Evolutionary conservation across 139 green algal species (phyloP), one percentile per base, ranked within the genome.

Genomic region (Parachlorella kessleri): DNA sequence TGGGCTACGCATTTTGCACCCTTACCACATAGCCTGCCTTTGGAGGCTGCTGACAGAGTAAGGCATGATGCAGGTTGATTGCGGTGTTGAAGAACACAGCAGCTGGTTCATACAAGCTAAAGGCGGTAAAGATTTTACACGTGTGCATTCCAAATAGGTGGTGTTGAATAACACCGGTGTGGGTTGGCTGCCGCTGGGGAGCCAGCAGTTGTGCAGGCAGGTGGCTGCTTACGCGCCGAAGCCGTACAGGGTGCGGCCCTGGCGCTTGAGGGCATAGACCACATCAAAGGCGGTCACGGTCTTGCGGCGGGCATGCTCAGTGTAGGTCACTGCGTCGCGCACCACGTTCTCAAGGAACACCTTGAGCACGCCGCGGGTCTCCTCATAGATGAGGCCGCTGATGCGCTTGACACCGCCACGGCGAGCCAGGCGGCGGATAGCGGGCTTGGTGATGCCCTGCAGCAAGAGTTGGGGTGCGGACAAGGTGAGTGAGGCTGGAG

Each of bases 241-340:
- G 79, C 94, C 94, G 88, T 98, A 98, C 73, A 98, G 90, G 76
- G 94, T 98, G 70, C 93, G 86, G 77, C 94, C 94, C 90, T 98
- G 94, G 72, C 94, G 86, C 91, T 98, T 98, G 80, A 98, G 90
- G 26, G 94, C 92, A 80, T 97, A 98, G 9, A 97, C 94, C 2
- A 98, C 92, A 79, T 98, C 94, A 84, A 97, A 94, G 37, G 94
- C 94, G 33, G 94, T 97, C 40, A 98, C 94, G 26, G 95, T 98
- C 93, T 98, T 98, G 70, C 95, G 88, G 75, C 93, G 87, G 70
- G 93, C 94, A 91, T 98, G 94, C 93, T 98, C 95, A 53, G 95
- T 98, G 93, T 98, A 98, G 82, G 95, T 98, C 55, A 98, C 95
- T 28, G 94, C 91, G 81, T 98, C 94, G 70, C 94, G 88, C 80